Evolutionary conservation across 129 eudicot genomes (phyloP).

Genomic region (carrot (Daucus carota)): DH1_v3.0 NC_030383.2:6058501-6059000

Average conservation of each 20-base stretch:
- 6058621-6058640: too few species aligned
- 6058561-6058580: neutral
- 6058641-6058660: neutral
- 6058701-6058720: neutral
- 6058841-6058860: neutral
- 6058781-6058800: neutral
- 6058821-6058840: neutral
- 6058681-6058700: neutral
- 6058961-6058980: conserved; percentile 22
- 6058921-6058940: conserved; percentile 7
- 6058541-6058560: too few species aligned
- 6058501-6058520: too few species aligned
- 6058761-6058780: too few species aligned
- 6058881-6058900: conserved; percentile 23
- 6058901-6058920: conserved; percentile 12
- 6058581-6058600: neutral
- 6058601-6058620: too few species aligned
- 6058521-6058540: too few species aligned
- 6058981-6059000: conserved; percentile 44
- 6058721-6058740: neutral
- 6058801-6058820: neutral
- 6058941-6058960: conserved; percentile 12
- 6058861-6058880: neutral
- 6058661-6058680: neutral
- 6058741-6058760: neutral